phyloP scores from a whole-genome alignment of 352 stramenopile species.

The Phytophthora pinifolia region DNA sequence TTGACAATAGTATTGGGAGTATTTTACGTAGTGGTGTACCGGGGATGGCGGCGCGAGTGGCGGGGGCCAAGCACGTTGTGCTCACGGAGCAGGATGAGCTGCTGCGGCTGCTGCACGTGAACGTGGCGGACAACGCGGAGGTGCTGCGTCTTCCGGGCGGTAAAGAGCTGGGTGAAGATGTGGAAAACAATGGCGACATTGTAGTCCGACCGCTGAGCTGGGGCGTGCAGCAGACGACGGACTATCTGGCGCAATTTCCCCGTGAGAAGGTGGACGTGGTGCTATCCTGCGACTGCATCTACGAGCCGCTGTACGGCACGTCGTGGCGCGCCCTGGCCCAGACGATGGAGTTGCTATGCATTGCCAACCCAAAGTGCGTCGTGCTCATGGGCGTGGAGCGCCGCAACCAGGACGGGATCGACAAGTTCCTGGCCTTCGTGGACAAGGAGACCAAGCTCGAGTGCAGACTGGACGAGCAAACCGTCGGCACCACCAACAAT shows the following conservation, averaged over 20 bases:
- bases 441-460: constrained; percentile 42
- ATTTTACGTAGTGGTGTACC: constrained; percentile 75
- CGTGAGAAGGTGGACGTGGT: constrained; percentile 87
- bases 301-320: constrained; percentile 93
- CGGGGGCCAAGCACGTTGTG: constrained; percentile 82
- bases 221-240: constrained; percentile 68
- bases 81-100: constrained; percentile 92
- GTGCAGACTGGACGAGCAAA: constrained; percentile 48
- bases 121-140: constrained; percentile 53
- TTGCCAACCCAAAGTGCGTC: constrained; percentile 48
- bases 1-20: background rate
- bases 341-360: constrained; percentile 82
- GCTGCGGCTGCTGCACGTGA: constrained; percentile 80
- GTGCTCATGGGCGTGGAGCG: constrained; percentile 82
- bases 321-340: constrained; percentile 88
- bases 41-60: constrained; percentile 88
- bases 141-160: constrained; percentile 32
- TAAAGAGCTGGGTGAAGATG: constrained; percentile 17
- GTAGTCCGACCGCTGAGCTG: constrained; percentile 68
- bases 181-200: constrained; percentile 38
- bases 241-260: constrained; percentile 54
- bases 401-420: constrained; percentile 78
- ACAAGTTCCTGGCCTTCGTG: constrained; percentile 77
- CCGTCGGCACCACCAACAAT: constrained; percentile 53
- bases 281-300: constrained; percentile 95